Conservation (phyloP, 2,329 filamentous ascomycete genomes). For the Sporothrix pseudoabietina region DNA sequence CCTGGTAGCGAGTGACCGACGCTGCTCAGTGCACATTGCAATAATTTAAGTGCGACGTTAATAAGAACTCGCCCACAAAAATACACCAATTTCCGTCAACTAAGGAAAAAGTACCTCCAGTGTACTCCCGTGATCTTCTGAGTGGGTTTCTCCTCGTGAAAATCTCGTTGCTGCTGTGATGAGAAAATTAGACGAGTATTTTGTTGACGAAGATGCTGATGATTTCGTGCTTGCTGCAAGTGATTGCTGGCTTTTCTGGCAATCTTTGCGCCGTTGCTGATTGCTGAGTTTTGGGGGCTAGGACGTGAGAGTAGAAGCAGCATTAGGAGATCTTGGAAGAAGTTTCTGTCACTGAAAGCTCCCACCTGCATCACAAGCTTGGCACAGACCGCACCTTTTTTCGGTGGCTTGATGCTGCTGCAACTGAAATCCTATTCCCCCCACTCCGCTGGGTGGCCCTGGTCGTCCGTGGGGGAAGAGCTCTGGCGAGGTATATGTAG, state of each 20-base stretch:
- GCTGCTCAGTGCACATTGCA: constrained; percentile 4
- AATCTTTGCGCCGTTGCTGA: background rate
- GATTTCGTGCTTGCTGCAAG: background rate
- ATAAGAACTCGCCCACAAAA: background rate
- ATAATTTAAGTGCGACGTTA: background rate
- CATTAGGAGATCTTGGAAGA: background rate
- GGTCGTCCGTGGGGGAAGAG: constrained; percentile 17
- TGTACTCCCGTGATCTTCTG: background rate
- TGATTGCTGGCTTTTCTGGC: background rate
- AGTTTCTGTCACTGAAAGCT: background rate
- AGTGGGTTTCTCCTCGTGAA: background rate
- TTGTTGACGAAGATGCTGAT: background rate
- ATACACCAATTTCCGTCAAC: background rate
- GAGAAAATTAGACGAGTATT: background rate
- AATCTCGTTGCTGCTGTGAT: background rate
- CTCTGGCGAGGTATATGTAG: background rate
- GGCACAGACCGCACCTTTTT: constrained; percentile 13
- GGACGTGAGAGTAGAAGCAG: background rate
- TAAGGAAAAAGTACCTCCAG: background rate
- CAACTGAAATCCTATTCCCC: background rate
- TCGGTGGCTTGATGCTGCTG: background rate
- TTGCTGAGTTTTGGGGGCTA: background rate
- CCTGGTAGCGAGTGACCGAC: background rate
- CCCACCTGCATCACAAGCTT: constrained; percentile 3
- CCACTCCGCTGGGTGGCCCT: constrained; percentile 3